A percentile compares a stretch with the other conserved stretches of the same genome.
Conservation (phyloP, 176 grass and related monocot species). For the Oryza meridionalis region DNA sequence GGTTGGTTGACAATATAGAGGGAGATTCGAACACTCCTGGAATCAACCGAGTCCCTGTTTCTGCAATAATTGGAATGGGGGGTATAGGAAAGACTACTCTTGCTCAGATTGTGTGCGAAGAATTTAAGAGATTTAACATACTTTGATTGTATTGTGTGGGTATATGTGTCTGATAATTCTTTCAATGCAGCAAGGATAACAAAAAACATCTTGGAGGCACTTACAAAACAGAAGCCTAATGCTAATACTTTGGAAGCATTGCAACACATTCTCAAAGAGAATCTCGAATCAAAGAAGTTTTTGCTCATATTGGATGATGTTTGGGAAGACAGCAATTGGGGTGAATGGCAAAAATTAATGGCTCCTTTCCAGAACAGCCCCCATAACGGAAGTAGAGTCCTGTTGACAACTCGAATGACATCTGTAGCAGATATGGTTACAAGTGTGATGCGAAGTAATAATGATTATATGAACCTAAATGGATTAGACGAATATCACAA, state of each 20-base stretch:
- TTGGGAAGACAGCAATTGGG: conserved; percentile 25
- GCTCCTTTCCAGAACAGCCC: conserved; percentile 23
- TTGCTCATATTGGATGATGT: conserved; percentile 57
- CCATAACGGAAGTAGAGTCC: conserved; percentile 37
- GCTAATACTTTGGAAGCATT: conserved; percentile 21
- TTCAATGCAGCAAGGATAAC: conserved; percentile 19
- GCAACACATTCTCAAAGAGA: conserved; percentile 14
- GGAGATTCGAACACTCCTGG: not conserved
- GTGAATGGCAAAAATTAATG: conserved; percentile 38
- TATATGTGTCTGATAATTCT: conserved; percentile 34
- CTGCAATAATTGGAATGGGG: conserved; percentile 31
- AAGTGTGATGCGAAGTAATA: not conserved
- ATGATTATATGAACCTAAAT: not conserved
- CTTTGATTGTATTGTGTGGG: conserved; percentile 28
- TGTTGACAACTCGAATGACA: conserved; percentile 46
- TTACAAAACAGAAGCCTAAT: conserved; percentile 1
- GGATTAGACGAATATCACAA: conserved; percentile 38
- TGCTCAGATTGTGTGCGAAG: conserved; percentile 30
- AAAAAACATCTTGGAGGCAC: conserved; percentile 41
- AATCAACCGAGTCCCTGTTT: not conserved
- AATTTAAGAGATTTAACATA: not conserved
- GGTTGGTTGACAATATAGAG: not conserved
- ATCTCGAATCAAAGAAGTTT: conserved; percentile 1
- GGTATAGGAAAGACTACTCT: conserved; percentile 46
- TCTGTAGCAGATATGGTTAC: conserved; percentile 26